Conservation (phyloP, 192 early-diverging fungal species). For the Tieghemiomyces parasiticus region DNA sequence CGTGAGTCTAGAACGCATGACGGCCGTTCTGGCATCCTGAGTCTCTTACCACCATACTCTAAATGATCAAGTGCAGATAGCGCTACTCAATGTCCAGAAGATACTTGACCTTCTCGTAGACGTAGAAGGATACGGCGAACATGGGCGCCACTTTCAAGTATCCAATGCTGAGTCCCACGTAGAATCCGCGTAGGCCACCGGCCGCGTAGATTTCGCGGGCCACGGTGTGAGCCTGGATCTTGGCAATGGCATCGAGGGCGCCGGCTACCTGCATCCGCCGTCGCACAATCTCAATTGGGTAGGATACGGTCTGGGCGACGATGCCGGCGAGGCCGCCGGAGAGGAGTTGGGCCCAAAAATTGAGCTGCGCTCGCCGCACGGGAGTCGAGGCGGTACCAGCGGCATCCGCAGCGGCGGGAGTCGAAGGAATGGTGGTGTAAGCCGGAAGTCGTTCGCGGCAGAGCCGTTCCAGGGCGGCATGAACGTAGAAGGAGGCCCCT, state of each 20-base stretch:
- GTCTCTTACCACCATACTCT: too few species aligned
- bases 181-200: conserved; percentile 73
- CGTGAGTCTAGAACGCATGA: too few species aligned
- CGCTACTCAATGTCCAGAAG: conserved; percentile 16
- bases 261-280: conserved; percentile 76
- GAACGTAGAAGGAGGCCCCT: conserved; percentile 85
- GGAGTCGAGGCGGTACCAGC: conserved; percentile 10
- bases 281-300: conserved; percentile 86
- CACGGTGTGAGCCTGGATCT: conserved; percentile 40
- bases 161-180: conserved; percentile 93
- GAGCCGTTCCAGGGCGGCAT: conserved; percentile 55
- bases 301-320: conserved; percentile 71
- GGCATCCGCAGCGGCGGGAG: conserved; percentile 11
- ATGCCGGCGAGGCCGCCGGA: conserved; percentile 75
- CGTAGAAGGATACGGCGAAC: conserved; percentile 75
- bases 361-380: conserved; percentile 33
- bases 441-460: conserved; percentile 29
- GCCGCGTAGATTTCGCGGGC: conserved; percentile 41
- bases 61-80: too few species aligned
- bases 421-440: conserved; percentile 19
- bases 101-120: conserved; percentile 69
- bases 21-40: too few species aligned
- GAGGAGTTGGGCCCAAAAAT: conserved; percentile 58
- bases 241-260: conserved; percentile 28
- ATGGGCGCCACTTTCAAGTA: conserved; percentile 93